These are phyloP conservation scores for Hysterium pulicare DNA, from an alignment of 2,329 filamentous ascomycete genomes.

Conservation along the genomic window DNA sequence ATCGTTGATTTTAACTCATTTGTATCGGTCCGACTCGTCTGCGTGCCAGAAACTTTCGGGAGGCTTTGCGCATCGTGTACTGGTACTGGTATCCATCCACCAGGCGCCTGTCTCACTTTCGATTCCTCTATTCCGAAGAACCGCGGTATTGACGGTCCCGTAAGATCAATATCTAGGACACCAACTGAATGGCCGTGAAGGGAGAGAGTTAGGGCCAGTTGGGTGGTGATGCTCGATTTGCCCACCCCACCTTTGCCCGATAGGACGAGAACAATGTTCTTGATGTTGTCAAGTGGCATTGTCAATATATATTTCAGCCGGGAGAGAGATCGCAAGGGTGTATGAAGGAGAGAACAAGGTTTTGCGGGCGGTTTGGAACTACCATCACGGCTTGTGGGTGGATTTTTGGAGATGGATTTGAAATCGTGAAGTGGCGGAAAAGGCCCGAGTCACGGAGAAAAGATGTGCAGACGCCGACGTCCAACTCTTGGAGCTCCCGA, in stretches of 20 bases:
- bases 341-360: background rate
- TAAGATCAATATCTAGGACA: slow-evolving; percentile 93
- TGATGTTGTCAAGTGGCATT: slow-evolving; percentile 68
- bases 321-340: background rate
- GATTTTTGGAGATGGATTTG: background rate
- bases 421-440: background rate
- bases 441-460: background rate
- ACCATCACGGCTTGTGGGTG: background rate
- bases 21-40: slow-evolving; percentile 7
- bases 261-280: slow-evolving; percentile 77
- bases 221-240: slow-evolving; percentile 96
- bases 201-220: slow-evolving; percentile 85
- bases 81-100: slow-evolving; percentile 85
- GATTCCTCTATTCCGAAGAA: slow-evolving; percentile 86
- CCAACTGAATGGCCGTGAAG: slow-evolving; percentile 85
- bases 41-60: slow-evolving; percentile 14
- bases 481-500: too few relatives aligned
- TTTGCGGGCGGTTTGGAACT: background rate
- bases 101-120: slow-evolving; percentile 87
- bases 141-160: slow-evolving; percentile 91
- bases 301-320: slow-evolving; percentile 10
- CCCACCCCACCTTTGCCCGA: slow-evolving; percentile 98
- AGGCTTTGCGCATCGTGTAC: slow-evolving; percentile 62
- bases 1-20: slow-evolving; percentile 42
- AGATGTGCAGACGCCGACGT: background rate